Conservation (phyloP, 306 rosid genomes). For the Malus sieversii region DNA sequence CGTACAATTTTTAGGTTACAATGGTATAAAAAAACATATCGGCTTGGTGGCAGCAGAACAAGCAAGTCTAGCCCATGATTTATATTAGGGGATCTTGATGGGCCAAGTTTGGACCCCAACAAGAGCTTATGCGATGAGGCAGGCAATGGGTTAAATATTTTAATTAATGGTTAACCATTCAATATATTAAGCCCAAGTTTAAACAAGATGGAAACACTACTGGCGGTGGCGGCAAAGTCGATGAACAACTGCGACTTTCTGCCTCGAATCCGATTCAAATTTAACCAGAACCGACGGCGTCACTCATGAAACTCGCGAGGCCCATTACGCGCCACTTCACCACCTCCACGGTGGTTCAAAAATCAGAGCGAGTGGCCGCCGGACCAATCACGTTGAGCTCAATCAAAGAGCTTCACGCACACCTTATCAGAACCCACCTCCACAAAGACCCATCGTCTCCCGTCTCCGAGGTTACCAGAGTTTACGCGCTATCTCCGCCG, state of each 20-base stretch:
- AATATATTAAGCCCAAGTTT: background rate
- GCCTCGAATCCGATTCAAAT: background rate
- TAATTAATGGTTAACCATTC: background rate
- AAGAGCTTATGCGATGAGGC: background rate
- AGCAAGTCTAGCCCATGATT: background rate
- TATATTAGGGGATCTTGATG: background rate
- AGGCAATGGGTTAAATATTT: background rate
- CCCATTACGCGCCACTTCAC: slow-evolving; percentile 14
- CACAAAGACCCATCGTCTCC: slow-evolving; percentile 43
- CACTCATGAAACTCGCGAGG: slow-evolving; percentile 33
- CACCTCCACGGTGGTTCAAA: slow-evolving; percentile 4
- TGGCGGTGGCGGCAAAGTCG: background rate
- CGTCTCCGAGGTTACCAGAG: slow-evolving; percentile 43
- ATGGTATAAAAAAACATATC: no score
- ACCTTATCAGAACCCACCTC: slow-evolving; percentile 39
- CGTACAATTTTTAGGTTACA: no score
- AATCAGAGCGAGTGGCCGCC: slow-evolving; percentile 8
- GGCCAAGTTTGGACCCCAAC: background rate
- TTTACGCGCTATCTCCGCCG: slow-evolving; percentile 38
- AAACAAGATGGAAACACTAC: background rate
- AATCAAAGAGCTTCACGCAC: slow-evolving; percentile 45
- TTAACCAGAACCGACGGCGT: background rate
- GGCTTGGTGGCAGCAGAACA: background rate
- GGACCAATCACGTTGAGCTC: slow-evolving; percentile 6
- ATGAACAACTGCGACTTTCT: background rate